Evolutionary conservation across 2,329 filamentous ascomycete species (phyloP).

Genomic region (Thelonectria discophora): DNA sequence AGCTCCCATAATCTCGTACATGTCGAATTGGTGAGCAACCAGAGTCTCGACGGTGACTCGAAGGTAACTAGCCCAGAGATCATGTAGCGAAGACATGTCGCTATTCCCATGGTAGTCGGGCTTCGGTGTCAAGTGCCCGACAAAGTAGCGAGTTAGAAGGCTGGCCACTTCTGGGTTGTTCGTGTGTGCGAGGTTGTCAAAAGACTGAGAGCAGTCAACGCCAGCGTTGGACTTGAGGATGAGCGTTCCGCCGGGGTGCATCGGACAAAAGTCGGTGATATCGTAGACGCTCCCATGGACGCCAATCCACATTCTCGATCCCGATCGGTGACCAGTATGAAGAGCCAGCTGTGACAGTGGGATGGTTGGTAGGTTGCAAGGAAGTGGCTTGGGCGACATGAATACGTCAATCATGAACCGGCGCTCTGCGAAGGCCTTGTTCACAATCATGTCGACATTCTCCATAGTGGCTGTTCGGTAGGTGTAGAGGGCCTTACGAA

Average conservation of each 20-base stretch:
- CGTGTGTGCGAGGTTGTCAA: slow-evolving; percentile 63
- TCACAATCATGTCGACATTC: slow-evolving; percentile 58
- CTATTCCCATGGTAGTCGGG: slow-evolving; percentile 55
- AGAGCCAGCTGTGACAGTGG: slow-evolving; percentile 58
- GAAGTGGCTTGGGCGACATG: slow-evolving; percentile 63
- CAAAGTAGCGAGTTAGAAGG: slow-evolving; percentile 63
- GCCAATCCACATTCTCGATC: slow-evolving; percentile 59
- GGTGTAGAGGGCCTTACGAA: slow-evolving; percentile 64
- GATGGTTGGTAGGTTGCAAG: slow-evolving; percentile 60
- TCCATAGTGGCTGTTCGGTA: slow-evolving; percentile 62
- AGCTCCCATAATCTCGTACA: slow-evolving; percentile 59
- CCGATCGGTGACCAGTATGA: slow-evolving; percentile 60
- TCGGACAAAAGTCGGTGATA: slow-evolving; percentile 61
- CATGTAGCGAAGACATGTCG: slow-evolving; percentile 57
- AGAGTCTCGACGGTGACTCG: slow-evolving; percentile 60
- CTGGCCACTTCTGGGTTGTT: slow-evolving; percentile 64
- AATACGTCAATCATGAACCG: slow-evolving; percentile 67
- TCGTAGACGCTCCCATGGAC: slow-evolving; percentile 64
- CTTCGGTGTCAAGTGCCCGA: slow-evolving; percentile 60
- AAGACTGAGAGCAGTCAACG: slow-evolving; percentile 61
- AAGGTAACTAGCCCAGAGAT: slow-evolving; percentile 61
- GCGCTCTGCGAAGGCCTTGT: slow-evolving; percentile 63
- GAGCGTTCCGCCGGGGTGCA: slow-evolving; percentile 62
- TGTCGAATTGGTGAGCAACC: slow-evolving; percentile 62
- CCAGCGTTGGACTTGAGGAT: slow-evolving; percentile 65